These are phyloP conservation scores for Elongisporangium anandrum DNA, from an alignment of 352 stramenopile species.

Conservation along the genomic window DNA sequence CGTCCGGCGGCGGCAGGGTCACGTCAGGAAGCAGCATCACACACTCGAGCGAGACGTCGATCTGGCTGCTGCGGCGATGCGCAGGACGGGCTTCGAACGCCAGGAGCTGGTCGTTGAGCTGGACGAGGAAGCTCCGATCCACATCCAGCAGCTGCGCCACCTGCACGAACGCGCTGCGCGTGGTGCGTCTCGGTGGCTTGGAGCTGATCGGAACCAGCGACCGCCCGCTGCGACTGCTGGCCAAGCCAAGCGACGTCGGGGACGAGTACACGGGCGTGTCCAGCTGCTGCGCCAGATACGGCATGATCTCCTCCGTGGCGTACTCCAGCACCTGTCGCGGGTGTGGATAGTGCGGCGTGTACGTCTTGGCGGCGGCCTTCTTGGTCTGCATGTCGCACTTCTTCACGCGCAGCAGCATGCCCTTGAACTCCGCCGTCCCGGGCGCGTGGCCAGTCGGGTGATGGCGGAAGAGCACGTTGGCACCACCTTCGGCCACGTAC, in stretches of 20 bases:
- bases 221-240: background rate
- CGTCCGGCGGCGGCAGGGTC: constrained; percentile 51
- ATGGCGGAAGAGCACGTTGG: constrained; percentile 84
- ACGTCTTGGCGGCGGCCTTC: constrained; percentile 12
- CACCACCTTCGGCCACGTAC: constrained; percentile 82
- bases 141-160: constrained; percentile 72
- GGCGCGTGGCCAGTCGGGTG: constrained; percentile 17
- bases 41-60: constrained; percentile 64
- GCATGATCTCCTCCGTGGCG: constrained; percentile 69
- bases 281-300: constrained; percentile 48
- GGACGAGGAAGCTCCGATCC: constrained; percentile 43
- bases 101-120: constrained; percentile 66
- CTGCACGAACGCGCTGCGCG: constrained; percentile 44
- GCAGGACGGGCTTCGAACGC: constrained; percentile 43
- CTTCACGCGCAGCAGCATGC: constrained; percentile 80
- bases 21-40: constrained; percentile 82
- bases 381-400: constrained; percentile 57
- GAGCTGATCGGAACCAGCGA: background rate
- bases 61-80: constrained; percentile 64
- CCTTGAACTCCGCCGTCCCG: constrained; percentile 39
- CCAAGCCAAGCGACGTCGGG: background rate
- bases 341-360: constrained; percentile 64
- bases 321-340: constrained; percentile 67
- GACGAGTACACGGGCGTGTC: constrained; percentile 1
- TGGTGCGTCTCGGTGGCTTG: background rate